Evolutionary conservation across 805 yeast genomes (phyloP).

Genomic region (Suhomyces sp.): DNA sequence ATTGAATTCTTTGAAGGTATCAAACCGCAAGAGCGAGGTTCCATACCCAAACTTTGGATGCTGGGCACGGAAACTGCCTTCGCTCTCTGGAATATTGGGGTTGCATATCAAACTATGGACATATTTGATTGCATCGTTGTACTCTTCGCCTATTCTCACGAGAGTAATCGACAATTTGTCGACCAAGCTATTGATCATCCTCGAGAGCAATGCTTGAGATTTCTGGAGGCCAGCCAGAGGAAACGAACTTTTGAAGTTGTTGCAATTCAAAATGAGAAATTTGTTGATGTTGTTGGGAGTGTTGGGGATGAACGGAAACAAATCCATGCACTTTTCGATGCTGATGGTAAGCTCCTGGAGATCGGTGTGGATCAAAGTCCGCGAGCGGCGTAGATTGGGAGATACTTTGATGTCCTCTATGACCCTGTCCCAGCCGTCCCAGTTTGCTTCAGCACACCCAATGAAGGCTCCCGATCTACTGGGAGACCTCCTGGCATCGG

Average conservation of each 20-base stretch:
- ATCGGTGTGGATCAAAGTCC: constrained; percentile 12
- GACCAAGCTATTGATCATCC: constrained; percentile 8
- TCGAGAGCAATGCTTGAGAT: neutral
- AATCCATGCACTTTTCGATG: constrained; percentile 26
- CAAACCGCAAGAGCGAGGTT: constrained; percentile 16
- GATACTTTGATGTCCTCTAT: constrained; percentile 34
- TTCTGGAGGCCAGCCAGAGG: constrained; percentile 4
- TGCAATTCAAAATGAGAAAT: constrained; percentile 10
- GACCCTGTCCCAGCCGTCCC: constrained; percentile 51
- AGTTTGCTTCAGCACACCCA: constrained; percentile 42
- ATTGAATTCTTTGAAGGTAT: constrained; percentile 16
- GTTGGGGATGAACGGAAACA: constrained; percentile 23
- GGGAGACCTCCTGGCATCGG: constrained; percentile 38
- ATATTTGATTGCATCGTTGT: constrained; percentile 15
- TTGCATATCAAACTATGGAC: constrained; percentile 9
- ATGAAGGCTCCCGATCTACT: constrained; percentile 41
- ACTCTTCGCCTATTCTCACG: constrained; percentile 20
- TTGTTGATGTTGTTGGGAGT: constrained; percentile 8
- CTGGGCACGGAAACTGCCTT: neutral
- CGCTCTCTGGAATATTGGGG: constrained; percentile 8
- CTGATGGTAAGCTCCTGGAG: constrained; percentile 21
- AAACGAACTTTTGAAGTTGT: constrained; percentile 2
- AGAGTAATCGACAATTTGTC: constrained; percentile 22
- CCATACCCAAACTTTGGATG: constrained; percentile 14
- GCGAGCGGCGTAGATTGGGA: constrained; percentile 12